phyloP scores from a whole-genome alignment of 2,329 filamentous ascomycete genomes.

The Colletotrichum eremochloae region DNA sequence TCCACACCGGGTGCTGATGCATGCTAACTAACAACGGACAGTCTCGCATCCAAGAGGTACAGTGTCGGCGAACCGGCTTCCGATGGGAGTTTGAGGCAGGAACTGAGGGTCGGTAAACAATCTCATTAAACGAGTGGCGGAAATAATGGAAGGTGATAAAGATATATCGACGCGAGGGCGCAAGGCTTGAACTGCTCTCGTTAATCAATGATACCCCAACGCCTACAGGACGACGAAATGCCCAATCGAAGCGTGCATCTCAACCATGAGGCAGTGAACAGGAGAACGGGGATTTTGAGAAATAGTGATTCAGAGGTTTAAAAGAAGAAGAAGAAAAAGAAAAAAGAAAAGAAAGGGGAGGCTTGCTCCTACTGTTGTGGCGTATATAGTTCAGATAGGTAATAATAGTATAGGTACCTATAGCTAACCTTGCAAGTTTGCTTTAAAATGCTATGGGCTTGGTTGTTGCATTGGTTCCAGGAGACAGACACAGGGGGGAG shows the following conservation, averaged over 20 bases:
- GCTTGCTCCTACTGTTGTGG: constrained; percentile 17
- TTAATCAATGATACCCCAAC: constrained; percentile 39
- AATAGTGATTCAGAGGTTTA: neutral
- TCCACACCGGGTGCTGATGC: neutral
- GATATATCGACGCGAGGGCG: neutral
- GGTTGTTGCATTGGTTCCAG: constrained; percentile 25
- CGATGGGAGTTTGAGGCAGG: constrained; percentile 32
- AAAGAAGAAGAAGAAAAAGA: neutral
- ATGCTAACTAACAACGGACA: constrained; percentile 14
- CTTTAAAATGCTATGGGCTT: neutral
- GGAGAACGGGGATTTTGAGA: constrained; percentile 7
- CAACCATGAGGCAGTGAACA: neutral
- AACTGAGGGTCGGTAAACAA: constrained; percentile 5
- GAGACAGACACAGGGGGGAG: neutral
- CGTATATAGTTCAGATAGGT: neutral
- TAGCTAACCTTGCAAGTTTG: neutral
- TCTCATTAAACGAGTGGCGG: neutral
- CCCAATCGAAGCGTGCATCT: neutral
- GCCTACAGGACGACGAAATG: neutral
- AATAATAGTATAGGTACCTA: too few relatives aligned
- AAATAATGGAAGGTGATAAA: neutral
- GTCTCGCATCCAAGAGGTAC: constrained; percentile 33
- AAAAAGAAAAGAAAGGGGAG: constrained; percentile 36
- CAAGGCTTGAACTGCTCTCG: constrained; percentile 16
- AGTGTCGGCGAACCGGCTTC: constrained; percentile 17